A percentile compares a stretch with the other conserved stretches of the same genome.
phyloP scores from a whole-genome alignment of 164 flowering plant genomes.

The Chimonanthus salicifolius region DNA sequence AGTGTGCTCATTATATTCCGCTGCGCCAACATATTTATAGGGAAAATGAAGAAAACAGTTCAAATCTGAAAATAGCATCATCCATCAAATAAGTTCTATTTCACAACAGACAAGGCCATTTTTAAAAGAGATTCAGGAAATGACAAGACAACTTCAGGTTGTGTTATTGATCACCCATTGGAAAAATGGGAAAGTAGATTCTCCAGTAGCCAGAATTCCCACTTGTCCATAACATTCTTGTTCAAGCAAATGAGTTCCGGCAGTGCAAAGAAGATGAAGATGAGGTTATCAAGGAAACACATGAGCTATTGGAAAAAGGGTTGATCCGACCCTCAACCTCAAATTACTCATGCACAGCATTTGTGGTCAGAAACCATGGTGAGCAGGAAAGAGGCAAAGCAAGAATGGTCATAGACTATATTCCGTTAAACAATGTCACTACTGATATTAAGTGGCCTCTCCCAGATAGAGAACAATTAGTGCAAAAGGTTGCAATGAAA shows the following conservation, averaged over 20 bases:
- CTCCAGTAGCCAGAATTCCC: background rate
- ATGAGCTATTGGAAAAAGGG: background rate
- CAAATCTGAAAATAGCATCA: too few relatives aligned
- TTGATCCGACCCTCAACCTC: background rate
- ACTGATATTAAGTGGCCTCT: background rate
- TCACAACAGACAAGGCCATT: too few relatives aligned
- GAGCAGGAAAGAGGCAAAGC: background rate
- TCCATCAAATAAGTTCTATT: too few relatives aligned
- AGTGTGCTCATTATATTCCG: too few relatives aligned
- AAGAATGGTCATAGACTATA: background rate
- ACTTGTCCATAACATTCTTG: background rate
- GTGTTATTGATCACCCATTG: background rate
- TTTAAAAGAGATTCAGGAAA: too few relatives aligned
- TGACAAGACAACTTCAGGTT: background rate
- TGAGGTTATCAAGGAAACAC: background rate
- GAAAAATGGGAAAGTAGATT: background rate
- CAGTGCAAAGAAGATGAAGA: background rate
- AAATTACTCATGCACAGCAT: background rate
- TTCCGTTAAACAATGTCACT: background rate
- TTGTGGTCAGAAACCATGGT: background rate
- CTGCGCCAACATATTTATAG: too few relatives aligned
- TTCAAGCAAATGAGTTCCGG: background rate
- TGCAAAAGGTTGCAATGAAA: too few relatives aligned
- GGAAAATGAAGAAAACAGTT: too few relatives aligned
- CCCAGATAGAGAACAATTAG: too few relatives aligned